These are phyloP conservation scores for Escovopsis weberi DNA, from an alignment of 2,329 filamentous ascomycete species.

Conservation along the genomic window DNA sequence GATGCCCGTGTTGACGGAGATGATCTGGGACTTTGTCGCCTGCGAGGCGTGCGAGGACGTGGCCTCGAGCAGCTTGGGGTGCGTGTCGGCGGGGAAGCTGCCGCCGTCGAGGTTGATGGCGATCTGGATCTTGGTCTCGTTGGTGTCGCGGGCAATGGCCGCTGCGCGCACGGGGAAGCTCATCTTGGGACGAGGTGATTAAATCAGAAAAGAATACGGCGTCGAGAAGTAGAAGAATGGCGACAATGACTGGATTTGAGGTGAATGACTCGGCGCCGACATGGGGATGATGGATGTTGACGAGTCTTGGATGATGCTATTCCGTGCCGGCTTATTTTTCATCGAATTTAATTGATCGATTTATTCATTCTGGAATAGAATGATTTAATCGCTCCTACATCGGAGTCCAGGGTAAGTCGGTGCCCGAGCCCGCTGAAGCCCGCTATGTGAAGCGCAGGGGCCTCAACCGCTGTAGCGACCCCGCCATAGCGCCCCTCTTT, in stretches of 20 bases:
- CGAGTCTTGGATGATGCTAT: too few relatives aligned
- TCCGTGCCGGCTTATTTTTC: too few relatives aligned
- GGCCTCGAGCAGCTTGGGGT: slow-evolving; percentile 35
- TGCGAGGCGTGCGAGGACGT: slow-evolving; percentile 66
- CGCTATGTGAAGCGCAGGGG: too few relatives aligned
- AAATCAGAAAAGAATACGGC: not conserved
- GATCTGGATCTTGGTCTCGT: slow-evolving; percentile 94
- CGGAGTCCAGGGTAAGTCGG: too few relatives aligned
- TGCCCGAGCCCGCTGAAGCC: too few relatives aligned
- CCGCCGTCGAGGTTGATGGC: slow-evolving; percentile 90
- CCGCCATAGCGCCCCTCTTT: slow-evolving; percentile 14
- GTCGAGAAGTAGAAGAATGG: not conserved
- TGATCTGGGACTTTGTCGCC: slow-evolving; percentile 68
- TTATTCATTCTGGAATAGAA: too few relatives aligned
- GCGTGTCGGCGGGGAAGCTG: slow-evolving; percentile 50
- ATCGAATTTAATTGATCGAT: too few relatives aligned
- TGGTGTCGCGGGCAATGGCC: slow-evolving; percentile 75
- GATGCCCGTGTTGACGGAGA: slow-evolving; percentile 82
- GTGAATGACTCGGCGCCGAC: not conserved
- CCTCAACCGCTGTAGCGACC: slow-evolving; percentile 12
- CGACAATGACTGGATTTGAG: slow-evolving; percentile 1
- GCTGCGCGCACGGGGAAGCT: slow-evolving; percentile 22
- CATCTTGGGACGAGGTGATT: not conserved
- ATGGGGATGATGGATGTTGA: slow-evolving; percentile 2
- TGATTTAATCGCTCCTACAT: too few relatives aligned